Percentiles rank a stretch among this genome's conserved stretches.
phyloP scores from a whole-genome alignment of 2,329 filamentous ascomycete species.

The Cladosporium oxysporum region DNA sequence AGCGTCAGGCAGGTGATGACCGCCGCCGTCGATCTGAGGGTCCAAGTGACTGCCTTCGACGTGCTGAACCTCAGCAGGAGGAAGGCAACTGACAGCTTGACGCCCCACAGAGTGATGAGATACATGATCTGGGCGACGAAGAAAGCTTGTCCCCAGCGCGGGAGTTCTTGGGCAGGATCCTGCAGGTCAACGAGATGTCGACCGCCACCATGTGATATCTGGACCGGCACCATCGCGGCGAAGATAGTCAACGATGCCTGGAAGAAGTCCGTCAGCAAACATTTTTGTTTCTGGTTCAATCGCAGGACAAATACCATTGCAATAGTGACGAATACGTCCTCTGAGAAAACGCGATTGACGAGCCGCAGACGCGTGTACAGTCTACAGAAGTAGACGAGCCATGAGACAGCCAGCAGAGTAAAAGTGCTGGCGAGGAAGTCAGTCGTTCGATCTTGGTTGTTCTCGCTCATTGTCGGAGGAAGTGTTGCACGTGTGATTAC shows the following conservation, averaged over 20 bases:
- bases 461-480: neutral
- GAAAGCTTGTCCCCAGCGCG: conserved; percentile 1
- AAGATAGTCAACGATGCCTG: conserved; percentile 2
- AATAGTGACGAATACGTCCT: conserved; percentile 1
- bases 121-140: conserved; percentile 11
- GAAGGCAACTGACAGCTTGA: neutral
- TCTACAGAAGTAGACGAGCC: conserved; percentile 1
- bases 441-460: neutral
- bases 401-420: conserved; percentile 1
- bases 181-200: neutral
- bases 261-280: neutral
- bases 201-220: conserved; percentile 1
- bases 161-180: neutral
- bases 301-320: neutral
- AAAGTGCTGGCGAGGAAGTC: conserved; percentile 7
- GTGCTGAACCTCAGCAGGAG: conserved; percentile 3
- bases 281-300: neutral
- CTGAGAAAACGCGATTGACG: neutral
- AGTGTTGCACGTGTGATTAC: neutral
- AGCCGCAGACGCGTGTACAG: neutral
- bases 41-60: neutral
- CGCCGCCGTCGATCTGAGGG: neutral
- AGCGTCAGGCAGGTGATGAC: neutral
- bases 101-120: neutral
- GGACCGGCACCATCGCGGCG: conserved; percentile 3